Percentiles rank a stretch among this genome's conserved stretches.
Evolutionary conservation across 306 rosid genomes (phyloP).

Genomic region (Rosa lucieae): DNA sequence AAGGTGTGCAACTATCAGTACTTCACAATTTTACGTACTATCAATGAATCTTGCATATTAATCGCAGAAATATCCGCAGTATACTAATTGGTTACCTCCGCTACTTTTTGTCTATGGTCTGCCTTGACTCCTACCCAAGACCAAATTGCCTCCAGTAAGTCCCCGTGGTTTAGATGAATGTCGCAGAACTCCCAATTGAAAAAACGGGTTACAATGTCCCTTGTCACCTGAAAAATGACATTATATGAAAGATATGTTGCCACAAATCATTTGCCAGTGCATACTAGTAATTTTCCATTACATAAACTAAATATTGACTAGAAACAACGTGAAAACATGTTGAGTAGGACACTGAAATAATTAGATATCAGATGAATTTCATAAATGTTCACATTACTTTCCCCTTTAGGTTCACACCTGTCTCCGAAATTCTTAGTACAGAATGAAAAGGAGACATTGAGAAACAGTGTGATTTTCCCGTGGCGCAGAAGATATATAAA

Average conservation of each 20-base stretch:
- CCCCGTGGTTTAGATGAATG: slow-evolving; percentile 87
- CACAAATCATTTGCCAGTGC: slow-evolving; percentile 2
- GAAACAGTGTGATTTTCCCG: too few relatives aligned
- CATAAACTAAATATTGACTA: neutral
- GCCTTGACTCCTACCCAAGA: slow-evolving; percentile 89
- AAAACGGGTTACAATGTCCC: slow-evolving; percentile 66
- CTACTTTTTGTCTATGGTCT: slow-evolving; percentile 83
- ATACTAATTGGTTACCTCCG: slow-evolving; percentile 71
- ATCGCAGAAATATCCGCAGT: slow-evolving; percentile 18
- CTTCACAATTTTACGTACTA: neutral
- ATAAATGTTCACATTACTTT: neutral
- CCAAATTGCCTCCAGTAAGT: slow-evolving; percentile 87
- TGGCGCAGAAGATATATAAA: too few relatives aligned
- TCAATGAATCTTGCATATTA: neutral
- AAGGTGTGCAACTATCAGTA: slow-evolving; percentile 31
- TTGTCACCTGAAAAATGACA: slow-evolving; percentile 61
- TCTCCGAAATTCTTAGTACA: neutral
- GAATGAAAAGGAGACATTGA: neutral
- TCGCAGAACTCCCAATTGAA: slow-evolving; percentile 68
- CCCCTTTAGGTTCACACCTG: neutral
- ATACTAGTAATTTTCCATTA: neutral
- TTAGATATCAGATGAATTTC: neutral
- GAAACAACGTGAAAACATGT: neutral
- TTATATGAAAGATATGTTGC: neutral
- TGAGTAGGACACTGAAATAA: neutral